Base-by-base conservation (phyloP, 2,329 filamentous ascomycete species). In the Xylaria multiplex region DNA sequence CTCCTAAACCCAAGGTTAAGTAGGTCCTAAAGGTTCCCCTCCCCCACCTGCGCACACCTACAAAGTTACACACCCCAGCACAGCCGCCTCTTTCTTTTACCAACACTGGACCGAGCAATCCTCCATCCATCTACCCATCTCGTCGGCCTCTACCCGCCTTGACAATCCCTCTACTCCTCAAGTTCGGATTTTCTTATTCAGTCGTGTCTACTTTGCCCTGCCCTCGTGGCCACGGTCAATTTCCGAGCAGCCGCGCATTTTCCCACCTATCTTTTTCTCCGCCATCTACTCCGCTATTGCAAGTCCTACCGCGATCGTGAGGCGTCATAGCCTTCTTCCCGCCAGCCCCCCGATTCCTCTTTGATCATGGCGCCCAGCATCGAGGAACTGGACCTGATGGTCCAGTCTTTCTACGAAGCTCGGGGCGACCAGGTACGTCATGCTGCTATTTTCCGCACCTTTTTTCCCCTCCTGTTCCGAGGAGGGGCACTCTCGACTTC, bases 401-500 rank as follows among this genome's bases (percentile, higher is more conserved):
- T 98, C 86, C 94, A 92, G 80, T 90, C 93, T 84, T 98, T 99
- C 83, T 99, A 97, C 78, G 95, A 98, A 84, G 94, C 94, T 79
- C 92, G 95, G 81, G 96, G 96, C 75, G 93, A 97, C 68, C 88
- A 93, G 85, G 93, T 97, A 85, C 76, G 90, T 61, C 72, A 30
- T 27, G 65, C 37, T 54, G 7, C 50, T 24, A 27, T 35, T 9
- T 35, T 6, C 27, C 45, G 22, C 27, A 16, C 22, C 35, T 42
- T 49, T 35, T 14, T 46, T 59, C 35, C 19, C 35, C 48, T 16
- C 32, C 35, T 42, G 13, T 27, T 30, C 50, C 42, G 54, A 4
- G 49, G 55, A 19, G 16, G 22, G 27, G 27, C 27, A 3, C 52
- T 64, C 52, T 48, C 42, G 48, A 45, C 30, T 27, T 45, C 53